Evolutionary conservation across 352 stramenopile genomes (phyloP).

Genomic region (Phytophthora sp.): DNA sequence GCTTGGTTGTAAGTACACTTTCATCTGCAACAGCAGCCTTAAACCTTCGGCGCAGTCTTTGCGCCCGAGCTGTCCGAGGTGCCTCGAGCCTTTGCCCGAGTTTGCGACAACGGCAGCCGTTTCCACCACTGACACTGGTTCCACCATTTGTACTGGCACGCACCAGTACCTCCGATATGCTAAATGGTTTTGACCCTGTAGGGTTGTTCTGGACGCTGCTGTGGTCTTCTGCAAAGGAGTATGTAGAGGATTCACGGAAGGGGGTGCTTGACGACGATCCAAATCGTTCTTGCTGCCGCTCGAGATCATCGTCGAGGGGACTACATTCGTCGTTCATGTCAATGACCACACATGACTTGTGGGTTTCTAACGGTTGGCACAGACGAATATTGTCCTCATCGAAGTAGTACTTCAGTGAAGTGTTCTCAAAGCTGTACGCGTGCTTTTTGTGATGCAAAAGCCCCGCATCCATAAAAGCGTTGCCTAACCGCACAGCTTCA

Average conservation of each 20-base stretch:
- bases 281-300: slow-evolving; percentile 8
- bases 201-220: slow-evolving; percentile 23
- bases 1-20: slow-evolving; percentile 42
- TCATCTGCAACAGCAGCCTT: slow-evolving; percentile 30
- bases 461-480: slow-evolving; percentile 53
- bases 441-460: slow-evolving; percentile 59
- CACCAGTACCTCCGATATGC: slow-evolving; percentile 3
- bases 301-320: slow-evolving; percentile 12
- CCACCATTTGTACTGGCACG: slow-evolving; percentile 1
- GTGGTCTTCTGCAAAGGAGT: slow-evolving; percentile 18
- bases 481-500: slow-evolving; percentile 53
- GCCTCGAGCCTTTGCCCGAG: slow-evolving; percentile 44
- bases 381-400: slow-evolving; percentile 44
- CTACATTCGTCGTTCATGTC: not conserved
- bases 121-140: slow-evolving; percentile 1
- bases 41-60: slow-evolving; percentile 40
- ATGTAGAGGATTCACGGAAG: not conserved
- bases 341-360: slow-evolving; percentile 2
- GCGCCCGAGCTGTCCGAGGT: slow-evolving; percentile 18
- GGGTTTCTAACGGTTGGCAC: slow-evolving; percentile 25
- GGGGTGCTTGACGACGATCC: not conserved
- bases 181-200: slow-evolving; percentile 8
- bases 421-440: slow-evolving; percentile 37
- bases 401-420: slow-evolving; percentile 42
- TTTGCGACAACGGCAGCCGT: slow-evolving; percentile 41